phyloP scores from a whole-genome alignment of 139 green algal genomes.

The Zygnema cylindricum region DNA sequence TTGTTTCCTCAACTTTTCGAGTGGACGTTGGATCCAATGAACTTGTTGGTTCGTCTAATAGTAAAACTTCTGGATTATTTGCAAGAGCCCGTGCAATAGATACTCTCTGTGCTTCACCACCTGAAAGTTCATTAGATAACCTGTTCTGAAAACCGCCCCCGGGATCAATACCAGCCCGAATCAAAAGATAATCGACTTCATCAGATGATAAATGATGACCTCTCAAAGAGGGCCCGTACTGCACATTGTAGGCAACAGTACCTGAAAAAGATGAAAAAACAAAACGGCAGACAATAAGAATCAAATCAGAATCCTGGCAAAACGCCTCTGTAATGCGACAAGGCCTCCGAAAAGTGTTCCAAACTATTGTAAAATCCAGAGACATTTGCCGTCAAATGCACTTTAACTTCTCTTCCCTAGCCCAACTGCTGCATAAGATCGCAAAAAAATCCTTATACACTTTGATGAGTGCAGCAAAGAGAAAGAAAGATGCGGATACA shows the following conservation, averaged over 20 bases:
- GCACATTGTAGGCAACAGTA: slow-evolving; percentile 51
- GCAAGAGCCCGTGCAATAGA: slow-evolving; percentile 52
- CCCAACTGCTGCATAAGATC: too few species aligned
- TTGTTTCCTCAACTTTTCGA: slow-evolving; percentile 50
- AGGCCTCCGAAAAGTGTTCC: too few species aligned
- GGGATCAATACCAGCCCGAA: slow-evolving; percentile 15
- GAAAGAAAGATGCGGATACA: too few species aligned
- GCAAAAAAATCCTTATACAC: too few species aligned
- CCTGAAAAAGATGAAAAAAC: slow-evolving; percentile 17
- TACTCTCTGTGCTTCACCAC: slow-evolving; percentile 55
- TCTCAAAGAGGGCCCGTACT: slow-evolving; percentile 42
- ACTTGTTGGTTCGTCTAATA: slow-evolving; percentile 58
- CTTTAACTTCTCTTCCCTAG: too few species aligned
- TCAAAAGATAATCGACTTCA: slow-evolving; percentile 38
- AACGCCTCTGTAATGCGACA: too few species aligned
- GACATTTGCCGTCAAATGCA: too few species aligned
- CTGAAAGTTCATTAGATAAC: slow-evolving; percentile 2
- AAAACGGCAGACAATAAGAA: too few species aligned
- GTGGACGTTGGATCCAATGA: slow-evolving; percentile 48
- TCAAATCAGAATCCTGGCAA: too few species aligned
- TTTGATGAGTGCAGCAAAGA: too few species aligned
- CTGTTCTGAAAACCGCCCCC: neutral
- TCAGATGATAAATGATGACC: neutral
- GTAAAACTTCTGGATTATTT: slow-evolving; percentile 45
- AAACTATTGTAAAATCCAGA: too few species aligned